These are phyloP conservation scores for Penicillium fuscoglaucum DNA, from an alignment of 2,329 filamentous ascomycete species.

Conservation along the genomic window DNA sequence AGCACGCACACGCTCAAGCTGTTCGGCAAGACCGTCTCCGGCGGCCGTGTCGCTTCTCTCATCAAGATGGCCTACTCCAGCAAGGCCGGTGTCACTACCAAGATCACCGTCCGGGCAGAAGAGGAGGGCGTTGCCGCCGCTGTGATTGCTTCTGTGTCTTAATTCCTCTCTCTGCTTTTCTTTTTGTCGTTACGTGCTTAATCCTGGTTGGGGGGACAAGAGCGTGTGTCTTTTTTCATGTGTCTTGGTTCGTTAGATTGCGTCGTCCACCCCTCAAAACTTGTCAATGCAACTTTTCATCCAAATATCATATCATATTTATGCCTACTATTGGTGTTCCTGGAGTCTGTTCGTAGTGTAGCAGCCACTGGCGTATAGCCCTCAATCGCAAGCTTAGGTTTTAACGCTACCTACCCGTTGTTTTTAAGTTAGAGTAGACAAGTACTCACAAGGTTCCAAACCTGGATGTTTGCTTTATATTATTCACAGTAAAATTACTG, in stretches of 20 bases:
- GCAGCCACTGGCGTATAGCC: background rate
- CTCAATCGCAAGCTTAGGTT: background rate
- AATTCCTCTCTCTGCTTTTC: slow-evolving; percentile 40
- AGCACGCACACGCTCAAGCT: slow-evolving; percentile 94
- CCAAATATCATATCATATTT: slow-evolving; percentile 12
- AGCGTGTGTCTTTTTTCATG: slow-evolving; percentile 15
- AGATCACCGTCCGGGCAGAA: slow-evolving; percentile 88
- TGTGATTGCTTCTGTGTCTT: slow-evolving; percentile 81
- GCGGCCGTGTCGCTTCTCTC: slow-evolving; percentile 81
- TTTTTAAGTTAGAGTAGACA: background rate
- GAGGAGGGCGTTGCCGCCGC: slow-evolving; percentile 86
- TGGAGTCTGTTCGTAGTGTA: background rate
- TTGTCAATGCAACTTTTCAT: slow-evolving; percentile 15
- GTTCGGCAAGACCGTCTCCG: slow-evolving; percentile 89
- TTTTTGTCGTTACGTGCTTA: slow-evolving; percentile 22
- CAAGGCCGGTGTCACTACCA: slow-evolving; percentile 92
- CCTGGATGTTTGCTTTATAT: background rate
- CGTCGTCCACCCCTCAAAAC: slow-evolving; percentile 16
- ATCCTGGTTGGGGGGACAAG: slow-evolving; percentile 15
- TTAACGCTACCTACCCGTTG: background rate
- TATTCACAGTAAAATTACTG: background rate
- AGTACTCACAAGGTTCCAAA: background rate
- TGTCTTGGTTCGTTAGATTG: slow-evolving; percentile 16
- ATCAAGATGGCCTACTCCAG: slow-evolving; percentile 92
- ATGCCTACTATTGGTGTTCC: background rate